Percentiles rank a stretch among this genome's conserved stretches.
phyloP scores from a whole-genome alignment of 2,329 filamentous ascomycete species.

The Hymenoscyphus albidus region DNA sequence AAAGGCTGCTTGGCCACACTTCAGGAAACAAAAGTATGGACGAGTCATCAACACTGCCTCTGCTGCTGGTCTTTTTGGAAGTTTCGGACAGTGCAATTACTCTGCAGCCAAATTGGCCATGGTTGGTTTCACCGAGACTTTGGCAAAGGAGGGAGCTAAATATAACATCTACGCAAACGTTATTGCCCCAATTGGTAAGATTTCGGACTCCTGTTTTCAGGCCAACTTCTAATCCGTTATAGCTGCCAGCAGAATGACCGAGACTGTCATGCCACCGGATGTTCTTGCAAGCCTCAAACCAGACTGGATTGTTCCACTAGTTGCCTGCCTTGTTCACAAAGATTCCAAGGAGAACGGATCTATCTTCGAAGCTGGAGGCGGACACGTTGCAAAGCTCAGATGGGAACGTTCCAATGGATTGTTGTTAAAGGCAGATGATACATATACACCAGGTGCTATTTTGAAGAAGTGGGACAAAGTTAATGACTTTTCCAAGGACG shows the following conservation, averaged over 20 bases:
- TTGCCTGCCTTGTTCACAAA: slow-evolving; percentile 82
- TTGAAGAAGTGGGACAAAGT: slow-evolving; percentile 87
- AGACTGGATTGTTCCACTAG: slow-evolving; percentile 91
- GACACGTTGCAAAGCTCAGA: slow-evolving; percentile 85
- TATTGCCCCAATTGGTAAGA: slow-evolving; percentile 73
- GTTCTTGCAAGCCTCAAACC: slow-evolving; percentile 73
- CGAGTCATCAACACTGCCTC: slow-evolving; percentile 95
- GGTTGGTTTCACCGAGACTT: slow-evolving; percentile 95
- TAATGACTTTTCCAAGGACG: slow-evolving; percentile 81
- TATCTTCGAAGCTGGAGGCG: slow-evolving; percentile 92
- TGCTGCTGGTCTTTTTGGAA: slow-evolving; percentile 92
- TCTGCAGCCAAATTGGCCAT: slow-evolving; percentile 93
- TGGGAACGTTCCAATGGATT: slow-evolving; percentile 93
- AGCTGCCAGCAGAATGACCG: slow-evolving; percentile 92
- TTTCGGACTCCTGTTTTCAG: neutral
- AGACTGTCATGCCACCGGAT: slow-evolving; percentile 94
- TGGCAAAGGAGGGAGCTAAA: slow-evolving; percentile 95
- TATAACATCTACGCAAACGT: slow-evolving; percentile 97
- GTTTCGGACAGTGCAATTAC: slow-evolving; percentile 95
- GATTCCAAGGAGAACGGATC: slow-evolving; percentile 77
- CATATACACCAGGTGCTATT: slow-evolving; percentile 82
- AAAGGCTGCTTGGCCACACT: slow-evolving; percentile 92
- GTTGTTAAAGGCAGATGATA: slow-evolving; percentile 82
- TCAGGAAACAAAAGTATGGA: slow-evolving; percentile 98
- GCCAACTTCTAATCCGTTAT: neutral